Conservation (phyloP, 352 stramenopile species). For the Globisporangium camurandrum region DNA sequence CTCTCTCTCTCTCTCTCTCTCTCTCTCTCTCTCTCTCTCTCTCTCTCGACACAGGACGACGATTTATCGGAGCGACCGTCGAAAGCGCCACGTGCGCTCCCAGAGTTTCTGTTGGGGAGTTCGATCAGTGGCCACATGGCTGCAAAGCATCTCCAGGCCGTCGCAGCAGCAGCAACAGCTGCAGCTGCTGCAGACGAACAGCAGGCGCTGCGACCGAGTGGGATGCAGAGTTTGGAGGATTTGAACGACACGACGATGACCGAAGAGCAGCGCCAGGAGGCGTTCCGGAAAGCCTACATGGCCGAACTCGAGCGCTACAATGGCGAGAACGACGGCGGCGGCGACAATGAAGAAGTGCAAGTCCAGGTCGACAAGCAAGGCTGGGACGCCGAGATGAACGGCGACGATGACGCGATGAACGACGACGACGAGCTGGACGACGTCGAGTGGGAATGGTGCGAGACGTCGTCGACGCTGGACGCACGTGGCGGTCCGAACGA, state of each 20-base stretch:
- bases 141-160: constrained; percentile 63
- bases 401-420: constrained; percentile 33
- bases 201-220: constrained; percentile 20
- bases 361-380: constrained; percentile 76
- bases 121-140: constrained; percentile 85
- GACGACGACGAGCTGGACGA: constrained; percentile 77
- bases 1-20: no score
- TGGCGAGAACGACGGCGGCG: constrained; percentile 68
- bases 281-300: constrained; percentile 78
- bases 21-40: neutral
- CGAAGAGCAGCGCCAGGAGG: constrained; percentile 74
- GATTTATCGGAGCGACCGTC: constrained; percentile 40
- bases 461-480: no score
- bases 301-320: constrained; percentile 83
- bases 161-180: constrained; percentile 15
- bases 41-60: constrained; percentile 26
- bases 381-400: constrained; percentile 82
- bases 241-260: constrained; percentile 65
- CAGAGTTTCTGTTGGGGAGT: constrained; percentile 76
- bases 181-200: constrained; percentile 20
- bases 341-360: constrained; percentile 60
- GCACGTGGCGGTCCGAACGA: constrained; percentile 31
- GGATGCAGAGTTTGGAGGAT: constrained; percentile 45
- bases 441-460: constrained; percentile 82
- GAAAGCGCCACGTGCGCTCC: constrained; percentile 55